phyloP scores from a whole-genome alignment of 2,329 filamentous ascomycete genomes.

The Ophiostoma piceae region DNA sequence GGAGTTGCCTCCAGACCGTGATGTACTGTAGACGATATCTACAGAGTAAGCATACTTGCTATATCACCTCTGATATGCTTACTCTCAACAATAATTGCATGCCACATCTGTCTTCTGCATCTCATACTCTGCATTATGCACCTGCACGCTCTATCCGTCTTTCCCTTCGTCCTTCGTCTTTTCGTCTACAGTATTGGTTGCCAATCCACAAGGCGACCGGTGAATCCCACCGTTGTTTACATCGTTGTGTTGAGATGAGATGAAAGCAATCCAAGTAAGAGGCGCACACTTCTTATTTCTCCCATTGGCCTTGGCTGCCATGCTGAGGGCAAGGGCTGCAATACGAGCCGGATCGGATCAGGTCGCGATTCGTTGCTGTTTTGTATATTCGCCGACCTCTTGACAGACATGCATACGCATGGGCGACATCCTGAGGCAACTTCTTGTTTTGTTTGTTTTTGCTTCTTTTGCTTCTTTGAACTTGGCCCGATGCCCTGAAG shows the following conservation, averaged over 20 bases:
- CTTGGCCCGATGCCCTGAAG: background rate
- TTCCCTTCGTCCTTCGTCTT: background rate
- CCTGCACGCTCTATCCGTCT: background rate
- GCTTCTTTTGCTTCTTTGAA: background rate
- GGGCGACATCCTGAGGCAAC: background rate
- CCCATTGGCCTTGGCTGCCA: background rate
- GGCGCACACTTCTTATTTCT: background rate
- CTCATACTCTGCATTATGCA: slow-evolving; percentile 8
- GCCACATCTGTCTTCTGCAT: background rate
- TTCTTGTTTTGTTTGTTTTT: background rate
- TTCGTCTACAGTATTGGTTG: background rate
- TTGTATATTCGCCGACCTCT: background rate
- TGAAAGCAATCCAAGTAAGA: background rate
- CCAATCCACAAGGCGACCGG: background rate
- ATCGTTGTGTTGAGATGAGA: background rate
- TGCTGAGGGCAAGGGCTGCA: slow-evolving; percentile 7
- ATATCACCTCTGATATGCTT: background rate
- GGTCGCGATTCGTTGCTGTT: background rate
- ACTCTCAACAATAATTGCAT: background rate
- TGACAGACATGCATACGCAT: background rate
- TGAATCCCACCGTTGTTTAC: background rate
- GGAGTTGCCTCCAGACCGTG: background rate
- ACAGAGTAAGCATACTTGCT: background rate
- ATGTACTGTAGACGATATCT: background rate
- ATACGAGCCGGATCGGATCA: background rate